phyloP scores from a whole-genome alignment of 768 basidiomycete species.

The Hortiboletus flavorubellus region DNA sequence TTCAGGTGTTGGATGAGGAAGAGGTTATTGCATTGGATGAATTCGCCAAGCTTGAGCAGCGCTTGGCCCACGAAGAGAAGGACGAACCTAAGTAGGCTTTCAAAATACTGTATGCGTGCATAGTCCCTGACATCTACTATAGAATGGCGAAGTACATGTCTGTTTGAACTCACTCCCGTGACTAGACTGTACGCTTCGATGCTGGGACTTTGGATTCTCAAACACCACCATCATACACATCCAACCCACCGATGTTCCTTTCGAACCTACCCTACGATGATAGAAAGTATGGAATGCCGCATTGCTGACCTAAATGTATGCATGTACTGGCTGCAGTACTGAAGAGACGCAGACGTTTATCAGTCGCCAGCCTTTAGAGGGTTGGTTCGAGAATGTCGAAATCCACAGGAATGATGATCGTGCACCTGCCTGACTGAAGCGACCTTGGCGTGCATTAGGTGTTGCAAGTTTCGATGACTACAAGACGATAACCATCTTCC shows the following conservation, averaged over 20 bases:
- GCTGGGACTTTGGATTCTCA: background rate
- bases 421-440: too few relatives aligned
- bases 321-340: background rate
- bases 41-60: conserved; percentile 83
- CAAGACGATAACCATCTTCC: too few relatives aligned
- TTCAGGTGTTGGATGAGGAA: conserved; percentile 84
- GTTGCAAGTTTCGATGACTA: too few relatives aligned
- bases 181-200: background rate
- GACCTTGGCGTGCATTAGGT: too few relatives aligned
- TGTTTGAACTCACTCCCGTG: conserved; percentile 35
- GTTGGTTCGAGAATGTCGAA: too few relatives aligned
- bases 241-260: background rate
- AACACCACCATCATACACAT: background rate
- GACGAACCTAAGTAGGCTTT: conserved; percentile 45
- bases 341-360: background rate
- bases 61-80: conserved; percentile 46
- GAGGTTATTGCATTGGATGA: conserved; percentile 84
- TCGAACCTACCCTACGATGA: background rate
- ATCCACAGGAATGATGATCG: too few relatives aligned
- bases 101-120: background rate
- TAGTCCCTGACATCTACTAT: conserved; percentile 10
- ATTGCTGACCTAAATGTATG: background rate
- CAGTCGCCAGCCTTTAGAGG: too few relatives aligned
- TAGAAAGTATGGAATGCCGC: background rate
- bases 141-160: conserved; percentile 88